phyloP scores from a whole-genome alignment of 1,139 yeast genomes.

The Scheffersomyces lignicola region DNA sequence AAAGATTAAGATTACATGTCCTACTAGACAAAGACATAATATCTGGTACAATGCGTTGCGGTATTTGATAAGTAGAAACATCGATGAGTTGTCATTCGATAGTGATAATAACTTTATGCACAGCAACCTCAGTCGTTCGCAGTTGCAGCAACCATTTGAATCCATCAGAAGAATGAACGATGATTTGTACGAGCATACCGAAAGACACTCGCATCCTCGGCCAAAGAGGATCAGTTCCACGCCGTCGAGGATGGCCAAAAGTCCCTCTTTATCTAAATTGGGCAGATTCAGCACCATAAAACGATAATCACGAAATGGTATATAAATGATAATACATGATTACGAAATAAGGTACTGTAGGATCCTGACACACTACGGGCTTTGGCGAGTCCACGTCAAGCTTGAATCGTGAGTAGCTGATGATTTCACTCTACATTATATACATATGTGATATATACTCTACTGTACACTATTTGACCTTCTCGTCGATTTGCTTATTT shows the following conservation, averaged over 20 bases:
- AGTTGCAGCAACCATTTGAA: constrained; percentile 3
- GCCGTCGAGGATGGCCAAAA: background rate
- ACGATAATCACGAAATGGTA: background rate
- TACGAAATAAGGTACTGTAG: too few species aligned
- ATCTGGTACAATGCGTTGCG: constrained; percentile 88
- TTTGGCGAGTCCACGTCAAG: too few species aligned
- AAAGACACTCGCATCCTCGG: constrained; percentile 17
- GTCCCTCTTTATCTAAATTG: constrained; percentile 2
- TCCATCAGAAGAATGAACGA: constrained; percentile 2
- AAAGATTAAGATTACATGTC: constrained; percentile 78
- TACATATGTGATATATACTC: too few species aligned
- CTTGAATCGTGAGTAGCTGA: too few species aligned
- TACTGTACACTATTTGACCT: too few species aligned
- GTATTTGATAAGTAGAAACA: constrained; percentile 68
- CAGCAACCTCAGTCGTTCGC: background rate
- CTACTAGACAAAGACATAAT: constrained; percentile 84
- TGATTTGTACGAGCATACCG: constrained; percentile 2
- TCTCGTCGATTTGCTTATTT: too few species aligned
- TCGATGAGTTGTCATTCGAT: constrained; percentile 59
- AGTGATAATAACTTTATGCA: constrained; percentile 17
- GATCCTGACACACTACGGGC: too few species aligned
- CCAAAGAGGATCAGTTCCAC: constrained; percentile 2
- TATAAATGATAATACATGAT: too few species aligned
- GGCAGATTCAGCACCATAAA: constrained; percentile 1
- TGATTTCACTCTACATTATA: too few species aligned